Percentiles rank a stretch among this genome's conserved stretches.
These are phyloP conservation scores for Umbelopsis sp. DNA, from an alignment of 192 early-diverging fungal genomes.

Conservation along the genomic window DNA sequence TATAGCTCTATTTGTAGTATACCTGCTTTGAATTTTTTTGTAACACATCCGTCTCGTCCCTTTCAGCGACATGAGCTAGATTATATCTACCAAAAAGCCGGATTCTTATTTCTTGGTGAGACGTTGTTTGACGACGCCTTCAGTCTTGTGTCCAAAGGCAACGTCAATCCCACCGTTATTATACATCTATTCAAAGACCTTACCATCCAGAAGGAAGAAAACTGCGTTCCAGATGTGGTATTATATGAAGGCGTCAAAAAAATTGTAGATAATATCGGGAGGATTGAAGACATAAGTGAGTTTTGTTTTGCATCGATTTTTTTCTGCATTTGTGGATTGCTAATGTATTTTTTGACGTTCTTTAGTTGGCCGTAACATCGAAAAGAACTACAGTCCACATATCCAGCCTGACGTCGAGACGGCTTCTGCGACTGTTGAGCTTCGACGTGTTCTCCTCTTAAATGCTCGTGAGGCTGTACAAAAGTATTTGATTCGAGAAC, in stretches of 20 bases:
- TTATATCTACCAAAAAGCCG: slow-evolving; percentile 68
- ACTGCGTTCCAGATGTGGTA: slow-evolving; percentile 26
- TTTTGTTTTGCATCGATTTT: neutral
- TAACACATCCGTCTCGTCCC: neutral
- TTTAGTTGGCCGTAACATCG: slow-evolving; percentile 32
- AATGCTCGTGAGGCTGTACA: slow-evolving; percentile 63
- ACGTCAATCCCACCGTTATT: slow-evolving; percentile 60
- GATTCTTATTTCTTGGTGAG: slow-evolving; percentile 58
- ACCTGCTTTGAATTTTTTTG: neutral
- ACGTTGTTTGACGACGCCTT: slow-evolving; percentile 73
- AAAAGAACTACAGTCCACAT: slow-evolving; percentile 38
- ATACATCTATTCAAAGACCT: slow-evolving; percentile 54
- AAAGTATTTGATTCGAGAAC: slow-evolving; percentile 52
- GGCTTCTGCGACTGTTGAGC: slow-evolving; percentile 37
- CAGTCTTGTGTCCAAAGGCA: slow-evolving; percentile 58
- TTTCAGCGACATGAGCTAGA: slow-evolving; percentile 45
- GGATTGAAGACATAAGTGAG: slow-evolving; percentile 55
- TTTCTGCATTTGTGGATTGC: too few relatives aligned
- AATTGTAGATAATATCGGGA: slow-evolving; percentile 35
- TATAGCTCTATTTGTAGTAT: neutral
- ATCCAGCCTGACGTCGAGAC: slow-evolving; percentile 50
- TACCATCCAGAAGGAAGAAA: slow-evolving; percentile 24
- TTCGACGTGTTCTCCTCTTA: slow-evolving; percentile 47
- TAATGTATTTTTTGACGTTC: neutral
- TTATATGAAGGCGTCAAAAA: slow-evolving; percentile 46